Base-by-base conservation (phyloP, 805 yeast genomes). In the Cyberlindnera maritima region DNA sequence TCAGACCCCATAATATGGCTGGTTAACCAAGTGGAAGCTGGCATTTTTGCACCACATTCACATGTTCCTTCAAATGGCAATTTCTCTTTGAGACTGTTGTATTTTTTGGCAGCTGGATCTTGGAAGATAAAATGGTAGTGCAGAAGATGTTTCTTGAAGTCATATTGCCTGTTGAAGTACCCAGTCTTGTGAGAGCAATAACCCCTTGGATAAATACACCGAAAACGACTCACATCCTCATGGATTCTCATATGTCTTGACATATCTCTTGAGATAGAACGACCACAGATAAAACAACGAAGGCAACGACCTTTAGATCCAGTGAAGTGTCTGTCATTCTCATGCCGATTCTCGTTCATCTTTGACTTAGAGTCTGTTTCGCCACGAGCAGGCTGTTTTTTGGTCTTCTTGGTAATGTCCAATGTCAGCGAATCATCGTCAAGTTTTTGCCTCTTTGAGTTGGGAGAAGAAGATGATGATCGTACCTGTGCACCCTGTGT, bases 111-210 rank as follows among this genome's bases (percentile, higher is more conserved):
- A 4, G 68, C 66, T 13, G 55, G 54, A 47, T 77, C 69, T 52
- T 79, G 82, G 58, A 80, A 81, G 39, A 60, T 61, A 58, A 82
- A 82, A 54, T 82, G 88, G 43, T 75, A 68, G 58, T 81, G 83
- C 35, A 82, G 64, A 44, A 82, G 62, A 58, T 82, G 88, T 57
- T 82, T 82, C 58, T 82, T 82, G 68, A 69, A 80, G 60, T 82
- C 88, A 60, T 82, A 82, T 6, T 84, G 85, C 41, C 88, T 67
- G 63, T 82, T 82, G 66, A 82, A 82, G 56, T 70, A 77, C 25
- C 85, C 82, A 13, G 81, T 71, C 56, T 75, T 79, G 59, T 81
- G 87, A 3, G 72, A 64, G 58, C 88, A 82, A 38, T 64, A 63
- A n/a, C 65, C 65, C 41, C 74, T 67, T 9, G 86, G 86, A 55